These are phyloP conservation scores for Talaromyces thailandensis DNA, from an alignment of 495 filamentous ascomycete genomes.

Conservation along the genomic window DNA sequence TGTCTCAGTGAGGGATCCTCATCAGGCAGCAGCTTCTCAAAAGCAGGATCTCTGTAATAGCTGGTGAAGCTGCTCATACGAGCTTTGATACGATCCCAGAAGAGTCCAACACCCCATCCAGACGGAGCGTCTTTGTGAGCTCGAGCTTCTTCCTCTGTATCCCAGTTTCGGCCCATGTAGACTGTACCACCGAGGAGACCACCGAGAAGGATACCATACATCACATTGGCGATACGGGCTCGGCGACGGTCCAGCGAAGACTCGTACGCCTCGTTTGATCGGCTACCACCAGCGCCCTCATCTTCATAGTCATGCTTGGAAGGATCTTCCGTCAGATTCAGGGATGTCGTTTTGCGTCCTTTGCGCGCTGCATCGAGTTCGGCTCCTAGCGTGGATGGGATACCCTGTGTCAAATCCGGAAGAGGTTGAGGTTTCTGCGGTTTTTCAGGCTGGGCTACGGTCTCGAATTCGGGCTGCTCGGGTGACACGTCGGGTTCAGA, in stretches of 20 bases:
- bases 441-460: conserved; percentile 16
- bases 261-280: conserved; percentile 77
- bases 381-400: conserved; percentile 70
- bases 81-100: conserved; percentile 70
- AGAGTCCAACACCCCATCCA: conserved; percentile 62
- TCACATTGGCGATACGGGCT: conserved; percentile 56
- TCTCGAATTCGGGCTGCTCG: conserved; percentile 22
- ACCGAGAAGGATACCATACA: conserved; percentile 47
- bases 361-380: conserved; percentile 56
- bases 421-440: conserved; percentile 52
- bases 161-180: conserved; percentile 82
- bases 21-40: conserved; percentile 87
- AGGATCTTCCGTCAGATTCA: conserved; percentile 54
- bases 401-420: conserved; percentile 83
- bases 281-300: conserved; percentile 40
- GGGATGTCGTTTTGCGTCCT: conserved; percentile 27
- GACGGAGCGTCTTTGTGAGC: conserved; percentile 60
- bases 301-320: conserved; percentile 36
- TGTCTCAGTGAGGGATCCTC: conserved; percentile 69
- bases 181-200: conserved; percentile 43
- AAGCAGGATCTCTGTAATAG: conserved; percentile 95
- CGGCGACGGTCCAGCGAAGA: conserved; percentile 81
- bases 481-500: conserved; percentile 4
- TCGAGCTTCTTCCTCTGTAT: conserved; percentile 58
- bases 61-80: conserved; percentile 62